Conservation (phyloP, 2,329 filamentous ascomycete genomes). For the Talaromyces sp. region DNA sequence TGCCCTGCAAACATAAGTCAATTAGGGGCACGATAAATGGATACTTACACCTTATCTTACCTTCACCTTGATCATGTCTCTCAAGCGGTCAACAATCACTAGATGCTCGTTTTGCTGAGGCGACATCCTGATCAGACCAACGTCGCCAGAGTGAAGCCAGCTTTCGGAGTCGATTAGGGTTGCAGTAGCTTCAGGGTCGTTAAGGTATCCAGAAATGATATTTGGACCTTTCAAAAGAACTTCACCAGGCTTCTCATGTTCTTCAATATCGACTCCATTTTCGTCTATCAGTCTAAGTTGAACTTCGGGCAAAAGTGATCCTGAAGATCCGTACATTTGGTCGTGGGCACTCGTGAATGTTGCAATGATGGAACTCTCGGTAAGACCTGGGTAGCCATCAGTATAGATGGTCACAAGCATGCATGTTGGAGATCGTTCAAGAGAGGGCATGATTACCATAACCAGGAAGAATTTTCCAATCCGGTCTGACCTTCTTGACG, state of each 20-base stretch:
- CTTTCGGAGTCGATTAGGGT: slow-evolving; percentile 51
- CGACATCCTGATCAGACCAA: slow-evolving; percentile 20
- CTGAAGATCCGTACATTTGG: slow-evolving; percentile 63
- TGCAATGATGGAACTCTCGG: slow-evolving; percentile 64
- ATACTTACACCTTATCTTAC: background rate
- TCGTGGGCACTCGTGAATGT: slow-evolving; percentile 53
- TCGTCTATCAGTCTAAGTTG: slow-evolving; percentile 60
- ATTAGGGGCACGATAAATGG: background rate
- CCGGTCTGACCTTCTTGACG: background rate
- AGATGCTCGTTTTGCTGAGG: slow-evolving; percentile 26
- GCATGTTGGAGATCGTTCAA: background rate
- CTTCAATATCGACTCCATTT: slow-evolving; percentile 64
- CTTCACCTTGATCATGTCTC: slow-evolving; percentile 29
- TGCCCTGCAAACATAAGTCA: slow-evolving; percentile 31
- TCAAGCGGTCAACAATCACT: slow-evolving; percentile 43
- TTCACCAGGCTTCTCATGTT: slow-evolving; percentile 67
- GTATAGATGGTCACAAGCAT: background rate
- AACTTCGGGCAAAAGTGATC: slow-evolving; percentile 59
- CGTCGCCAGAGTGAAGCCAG: slow-evolving; percentile 30
- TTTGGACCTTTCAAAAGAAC: slow-evolving; percentile 68
- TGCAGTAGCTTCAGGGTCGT: slow-evolving; percentile 70
- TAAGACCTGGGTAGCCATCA: slow-evolving; percentile 49
- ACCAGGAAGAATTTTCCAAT: background rate
- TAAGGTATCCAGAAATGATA: slow-evolving; percentile 71
- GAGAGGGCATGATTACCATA: background rate